Base-by-base conservation (phyloP, 345 rosid genomes). In the Sisymbrium irio region DNA sequence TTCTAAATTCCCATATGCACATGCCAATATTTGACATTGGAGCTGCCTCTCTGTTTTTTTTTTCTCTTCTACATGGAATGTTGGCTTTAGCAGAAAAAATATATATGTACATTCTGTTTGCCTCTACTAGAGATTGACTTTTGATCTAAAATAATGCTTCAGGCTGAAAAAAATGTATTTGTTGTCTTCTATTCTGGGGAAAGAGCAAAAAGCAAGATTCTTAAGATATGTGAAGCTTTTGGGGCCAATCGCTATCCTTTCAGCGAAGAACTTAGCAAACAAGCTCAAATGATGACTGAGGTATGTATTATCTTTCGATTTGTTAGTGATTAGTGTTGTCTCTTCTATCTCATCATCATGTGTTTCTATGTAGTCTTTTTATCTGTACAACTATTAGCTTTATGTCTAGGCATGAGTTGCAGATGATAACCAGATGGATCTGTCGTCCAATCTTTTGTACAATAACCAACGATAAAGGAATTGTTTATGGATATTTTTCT, bases 161-260 rank as follows among this genome's bases (percentile, higher is more conserved):
- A 92, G 98, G 77, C 84, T 11, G 94, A 96, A 86, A 96, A 96
- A 85, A 96, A 90, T 80, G 97, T 92, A 40, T 96, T 88, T 75
- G 72, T 85, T 69, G 81, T 89, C 53, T 96, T 90, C 85, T 90
- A 79, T 77, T 92, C 98, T 67, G 99, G 98, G 71, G 99, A 96
- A 80, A 89, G 89, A 80, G 86, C 88, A 40, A 90, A 86, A 84
- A 87, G 77, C 77, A 96, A 96, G 85, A 86, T 96, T 75, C 84
- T 89, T 51, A 92, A 90, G 82, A 92, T 90, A 72, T 89, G 97
- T 80, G 99, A 96, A 76, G 99, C 96, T 65, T 92, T 92, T 89
- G 99, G 94, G 32, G 97, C 99, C 66, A 96, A 89, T 76, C 94
- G 96, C 47, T 95, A 95, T 82, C 81, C 95, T 73, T 96, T 92